phyloP scores from a whole-genome alignment of 805 yeast genomes.

The Saccharomycopsis sp. region DNA sequence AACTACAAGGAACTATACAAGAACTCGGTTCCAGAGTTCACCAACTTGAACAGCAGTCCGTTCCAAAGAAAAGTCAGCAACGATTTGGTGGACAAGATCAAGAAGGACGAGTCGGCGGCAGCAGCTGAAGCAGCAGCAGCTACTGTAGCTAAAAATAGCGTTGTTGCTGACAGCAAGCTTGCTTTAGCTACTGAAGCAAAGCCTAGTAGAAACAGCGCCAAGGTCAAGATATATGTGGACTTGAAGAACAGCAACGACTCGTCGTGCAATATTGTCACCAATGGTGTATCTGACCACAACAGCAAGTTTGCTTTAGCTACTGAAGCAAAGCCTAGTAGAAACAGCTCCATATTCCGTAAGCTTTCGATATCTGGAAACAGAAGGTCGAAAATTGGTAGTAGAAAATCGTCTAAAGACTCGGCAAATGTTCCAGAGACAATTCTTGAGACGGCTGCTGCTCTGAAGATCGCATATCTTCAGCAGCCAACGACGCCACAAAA shows the following conservation, averaged over 20 bases:
- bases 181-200: not conserved
- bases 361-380: slow-evolving; percentile 9
- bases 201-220: not conserved
- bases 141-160: not conserved
- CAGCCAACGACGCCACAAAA: not conserved
- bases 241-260: slow-evolving; percentile 12
- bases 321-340: slow-evolving; percentile 1
- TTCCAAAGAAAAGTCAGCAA: slow-evolving; percentile 11
- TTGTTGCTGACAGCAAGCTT: not conserved
- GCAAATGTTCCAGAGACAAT: slow-evolving; percentile 4
- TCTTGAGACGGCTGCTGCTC: not conserved
- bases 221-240: slow-evolving; percentile 12
- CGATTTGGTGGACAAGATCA: slow-evolving; percentile 7
- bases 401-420: not conserved
- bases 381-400: not conserved
- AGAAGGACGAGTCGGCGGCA: slow-evolving; percentile 8
- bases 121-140: not conserved
- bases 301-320: slow-evolving; percentile 8
- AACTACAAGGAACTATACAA: slow-evolving; percentile 17
- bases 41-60: slow-evolving; percentile 14
- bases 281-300: slow-evolving; percentile 15
- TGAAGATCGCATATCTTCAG: not conserved
- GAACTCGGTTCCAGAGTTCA: slow-evolving; percentile 14
- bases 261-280: slow-evolving; percentile 19
- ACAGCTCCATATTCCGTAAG: slow-evolving; percentile 15